A percentile compares a stretch with the other conserved stretches of the same genome.
Evolutionary conservation across 805 yeast genomes (phyloP).

Genomic region (Wickerhamomyces mucosus): DNA sequence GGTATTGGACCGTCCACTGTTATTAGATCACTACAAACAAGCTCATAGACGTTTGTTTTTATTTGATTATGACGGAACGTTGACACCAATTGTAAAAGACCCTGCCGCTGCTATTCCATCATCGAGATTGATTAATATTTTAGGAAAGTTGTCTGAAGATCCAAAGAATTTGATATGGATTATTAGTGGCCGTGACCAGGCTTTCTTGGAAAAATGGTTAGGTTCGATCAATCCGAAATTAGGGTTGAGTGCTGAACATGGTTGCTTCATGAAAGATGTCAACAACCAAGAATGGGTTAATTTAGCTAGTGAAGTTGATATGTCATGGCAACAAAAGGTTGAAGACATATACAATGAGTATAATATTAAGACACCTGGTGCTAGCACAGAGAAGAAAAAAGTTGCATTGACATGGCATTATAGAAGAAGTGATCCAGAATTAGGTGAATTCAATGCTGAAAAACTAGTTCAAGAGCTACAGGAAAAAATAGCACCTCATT

Average conservation of each 20-base stretch:
- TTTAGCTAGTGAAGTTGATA: conserved; percentile 71
- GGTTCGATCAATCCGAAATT: conserved; percentile 50
- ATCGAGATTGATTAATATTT: conserved; percentile 48
- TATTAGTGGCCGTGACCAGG: conserved; percentile 91
- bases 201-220: conserved; percentile 79
- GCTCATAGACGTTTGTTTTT: conserved; percentile 69
- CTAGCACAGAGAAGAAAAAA: conserved; percentile 76
- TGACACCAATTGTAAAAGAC: conserved; percentile 91
- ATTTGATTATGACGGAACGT: conserved; percentile 96
- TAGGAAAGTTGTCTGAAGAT: conserved; percentile 57
- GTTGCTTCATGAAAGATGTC: conserved; percentile 83
- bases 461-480: conserved; percentile 59
- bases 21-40: conserved; percentile 47
- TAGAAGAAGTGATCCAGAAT: conserved; percentile 86
- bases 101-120: conserved; percentile 99
- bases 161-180: conserved; percentile 87
- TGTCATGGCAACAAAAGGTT: conserved; percentile 91
- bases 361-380: conserved; percentile 87
- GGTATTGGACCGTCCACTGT: conserved; percentile 61
- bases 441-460: conserved; percentile 80
- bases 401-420: conserved; percentile 98
- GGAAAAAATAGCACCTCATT: conserved; percentile 47
- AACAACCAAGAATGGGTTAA: conserved; percentile 65
- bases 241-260: conserved; percentile 95
- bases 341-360: conserved; percentile 60